These are phyloP conservation scores for Candida peoriensis DNA, from an alignment of 805 yeast species.

Conservation along the genomic window DNA sequence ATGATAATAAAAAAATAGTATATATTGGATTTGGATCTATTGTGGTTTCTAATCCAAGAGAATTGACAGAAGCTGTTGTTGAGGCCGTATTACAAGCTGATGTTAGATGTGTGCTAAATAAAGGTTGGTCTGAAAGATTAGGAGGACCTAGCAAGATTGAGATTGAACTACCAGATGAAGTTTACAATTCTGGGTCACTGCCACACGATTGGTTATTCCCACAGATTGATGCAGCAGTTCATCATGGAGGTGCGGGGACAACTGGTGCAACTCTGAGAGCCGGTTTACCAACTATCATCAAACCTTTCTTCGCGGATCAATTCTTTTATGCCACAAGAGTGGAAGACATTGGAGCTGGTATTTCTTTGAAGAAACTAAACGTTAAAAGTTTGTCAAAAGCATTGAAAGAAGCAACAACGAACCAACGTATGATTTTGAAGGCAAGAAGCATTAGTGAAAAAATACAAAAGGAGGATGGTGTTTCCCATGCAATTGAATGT, in stretches of 20 bases:
- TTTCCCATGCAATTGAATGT: constrained; percentile 62
- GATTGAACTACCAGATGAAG: constrained; percentile 53
- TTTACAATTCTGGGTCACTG: constrained; percentile 64
- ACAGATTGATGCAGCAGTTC: constrained; percentile 87
- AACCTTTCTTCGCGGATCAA: constrained; percentile 96
- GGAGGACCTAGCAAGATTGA: constrained; percentile 32
- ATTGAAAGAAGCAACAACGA: constrained; percentile 59
- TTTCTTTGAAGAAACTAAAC: constrained; percentile 64
- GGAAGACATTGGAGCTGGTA: constrained; percentile 85
- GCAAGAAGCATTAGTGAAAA: constrained; percentile 59
- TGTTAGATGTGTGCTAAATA: constrained; percentile 81
- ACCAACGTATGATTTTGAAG: constrained; percentile 59
- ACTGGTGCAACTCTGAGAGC: constrained; percentile 87
- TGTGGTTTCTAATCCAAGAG: constrained; percentile 78
- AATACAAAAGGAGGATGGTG: constrained; percentile 77
- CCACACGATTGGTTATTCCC: constrained; percentile 97
- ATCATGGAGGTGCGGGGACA: constrained; percentile 96
- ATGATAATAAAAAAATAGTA: constrained; percentile 63
- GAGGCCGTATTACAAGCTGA: constrained; percentile 77
- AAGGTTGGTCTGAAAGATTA: constrained; percentile 90
- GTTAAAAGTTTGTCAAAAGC: constrained; percentile 61
- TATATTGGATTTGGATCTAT: constrained; percentile 96
- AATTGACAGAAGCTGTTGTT: constrained; percentile 69
- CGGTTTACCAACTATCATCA: constrained; percentile 85
- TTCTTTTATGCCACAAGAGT: constrained; percentile 85